phyloP scores from a whole-genome alignment of 345 rosid genomes.

The Lepidium didymum region DNA sequence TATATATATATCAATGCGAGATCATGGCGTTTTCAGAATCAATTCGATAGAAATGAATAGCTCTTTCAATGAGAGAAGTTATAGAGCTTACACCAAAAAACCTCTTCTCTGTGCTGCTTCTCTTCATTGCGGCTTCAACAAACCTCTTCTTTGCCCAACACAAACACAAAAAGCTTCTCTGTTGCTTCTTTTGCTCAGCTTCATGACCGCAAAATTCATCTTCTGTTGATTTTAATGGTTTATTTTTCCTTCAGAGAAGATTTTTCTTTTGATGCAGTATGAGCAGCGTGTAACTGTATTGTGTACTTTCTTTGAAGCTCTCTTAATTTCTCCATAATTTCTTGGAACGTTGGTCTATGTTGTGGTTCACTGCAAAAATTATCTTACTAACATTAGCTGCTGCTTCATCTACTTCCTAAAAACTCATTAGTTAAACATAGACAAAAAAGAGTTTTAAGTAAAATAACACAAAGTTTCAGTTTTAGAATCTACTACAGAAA shows the following conservation, averaged over 20 bases:
- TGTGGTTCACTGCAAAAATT: conserved; percentile 57
- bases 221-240: background rate
- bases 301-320: conserved; percentile 69
- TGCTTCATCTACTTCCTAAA: background rate
- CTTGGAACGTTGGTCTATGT: conserved; percentile 78
- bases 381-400: conserved; percentile 12
- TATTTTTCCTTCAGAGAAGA: conserved; percentile 40
- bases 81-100: background rate
- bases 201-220: background rate
- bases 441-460: background rate
- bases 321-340: conserved; percentile 66
- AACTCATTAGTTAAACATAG: background rate
- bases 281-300: conserved; percentile 68
- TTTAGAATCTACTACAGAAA: background rate
- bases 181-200: conserved; percentile 16
- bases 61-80: background rate
- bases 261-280: conserved; percentile 40
- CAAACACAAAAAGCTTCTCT: conserved; percentile 15
- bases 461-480: background rate
- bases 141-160: background rate
- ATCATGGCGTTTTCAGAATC: background rate
- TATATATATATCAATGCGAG: too few relatives aligned
- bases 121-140: background rate
- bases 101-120: conserved; percentile 1
- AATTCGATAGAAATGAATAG: background rate